A percentile compares a stretch with the other conserved stretches of the same genome.
Evolutionary conservation across 805 yeast species (phyloP).

Genomic region (Yamadazyma nakazawae): DNA sequence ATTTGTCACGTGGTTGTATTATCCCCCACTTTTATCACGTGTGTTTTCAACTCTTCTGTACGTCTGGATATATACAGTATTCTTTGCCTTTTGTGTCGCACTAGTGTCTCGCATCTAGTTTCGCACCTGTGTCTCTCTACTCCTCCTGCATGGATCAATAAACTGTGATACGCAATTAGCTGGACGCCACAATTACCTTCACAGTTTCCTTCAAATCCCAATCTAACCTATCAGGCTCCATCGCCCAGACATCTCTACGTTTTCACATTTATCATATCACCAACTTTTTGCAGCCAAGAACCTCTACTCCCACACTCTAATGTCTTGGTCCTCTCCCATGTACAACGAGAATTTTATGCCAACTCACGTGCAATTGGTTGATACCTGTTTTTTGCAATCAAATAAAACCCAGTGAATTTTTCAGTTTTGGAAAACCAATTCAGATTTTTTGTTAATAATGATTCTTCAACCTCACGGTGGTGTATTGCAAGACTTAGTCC

Average conservation of each 20-base stretch:
- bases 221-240: background rate
- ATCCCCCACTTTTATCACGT: too few species aligned
- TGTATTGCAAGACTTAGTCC: slow-evolving; percentile 74
- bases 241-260: background rate
- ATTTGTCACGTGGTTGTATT: background rate
- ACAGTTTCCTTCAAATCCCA: background rate
- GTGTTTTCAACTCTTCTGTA: too few species aligned
- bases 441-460: slow-evolving; percentile 6
- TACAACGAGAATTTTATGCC: slow-evolving; percentile 2
- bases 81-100: background rate
- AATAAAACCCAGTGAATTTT: background rate
- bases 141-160: background rate
- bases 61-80: too few species aligned
- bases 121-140: background rate
- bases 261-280: too few species aligned
- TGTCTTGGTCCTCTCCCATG: background rate
- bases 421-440: background rate
- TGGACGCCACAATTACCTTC: background rate
- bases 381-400: slow-evolving; percentile 1
- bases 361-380: slow-evolving; percentile 16
- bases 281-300: too few species aligned
- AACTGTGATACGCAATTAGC: background rate
- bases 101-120: background rate
- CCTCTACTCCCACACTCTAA: too few species aligned
- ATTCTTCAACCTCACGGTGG: slow-evolving; percentile 87